Evolutionary conservation across 1,284 basidiomycete species (phyloP).

Genomic region (Ustilago hordei): DNA sequence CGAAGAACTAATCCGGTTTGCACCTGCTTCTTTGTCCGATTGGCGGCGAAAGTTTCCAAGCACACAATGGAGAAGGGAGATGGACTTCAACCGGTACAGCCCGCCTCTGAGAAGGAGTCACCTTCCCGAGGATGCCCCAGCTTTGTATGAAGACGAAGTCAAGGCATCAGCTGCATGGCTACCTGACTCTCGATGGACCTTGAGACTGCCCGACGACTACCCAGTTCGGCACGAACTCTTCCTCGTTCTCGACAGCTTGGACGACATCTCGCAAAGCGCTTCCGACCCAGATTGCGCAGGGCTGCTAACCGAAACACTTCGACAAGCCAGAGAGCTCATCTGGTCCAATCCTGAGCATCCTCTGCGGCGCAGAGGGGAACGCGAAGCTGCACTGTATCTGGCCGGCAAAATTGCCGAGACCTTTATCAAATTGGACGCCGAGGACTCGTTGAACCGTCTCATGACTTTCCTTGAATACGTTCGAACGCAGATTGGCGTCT

Average conservation of each 20-base stretch:
- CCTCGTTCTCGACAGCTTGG: constrained; percentile 41
- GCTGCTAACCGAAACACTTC: constrained; percentile 21
- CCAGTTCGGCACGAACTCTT: constrained; percentile 29
- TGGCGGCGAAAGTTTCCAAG: constrained; percentile 33
- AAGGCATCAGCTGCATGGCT: constrained; percentile 31
- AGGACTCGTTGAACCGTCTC: constrained; percentile 34
- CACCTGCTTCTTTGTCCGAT: constrained; percentile 8
- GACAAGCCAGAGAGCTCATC: constrained; percentile 27
- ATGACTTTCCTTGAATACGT: constrained; percentile 32
- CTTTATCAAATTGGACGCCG: constrained; percentile 33
- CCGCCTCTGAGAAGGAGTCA: constrained; percentile 21
- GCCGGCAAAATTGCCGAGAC: constrained; percentile 39
- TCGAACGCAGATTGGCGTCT: constrained; percentile 18
- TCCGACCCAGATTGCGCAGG: constrained; percentile 23
- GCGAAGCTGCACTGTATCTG: constrained; percentile 27
- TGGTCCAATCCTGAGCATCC: constrained; percentile 22
- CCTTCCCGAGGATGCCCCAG: constrained; percentile 35
- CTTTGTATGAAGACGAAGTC: constrained; percentile 43
- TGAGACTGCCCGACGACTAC: constrained; percentile 30
- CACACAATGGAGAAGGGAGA: constrained; percentile 37
- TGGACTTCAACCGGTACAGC: constrained; percentile 41
- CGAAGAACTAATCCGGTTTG: background rate
- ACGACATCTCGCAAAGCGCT: constrained; percentile 23
- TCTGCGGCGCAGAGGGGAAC: constrained; percentile 3
- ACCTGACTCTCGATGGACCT: constrained; percentile 22